Conservation (phyloP, 2,329 filamentous ascomycete genomes). For the Fusarium tupiense region DNA sequence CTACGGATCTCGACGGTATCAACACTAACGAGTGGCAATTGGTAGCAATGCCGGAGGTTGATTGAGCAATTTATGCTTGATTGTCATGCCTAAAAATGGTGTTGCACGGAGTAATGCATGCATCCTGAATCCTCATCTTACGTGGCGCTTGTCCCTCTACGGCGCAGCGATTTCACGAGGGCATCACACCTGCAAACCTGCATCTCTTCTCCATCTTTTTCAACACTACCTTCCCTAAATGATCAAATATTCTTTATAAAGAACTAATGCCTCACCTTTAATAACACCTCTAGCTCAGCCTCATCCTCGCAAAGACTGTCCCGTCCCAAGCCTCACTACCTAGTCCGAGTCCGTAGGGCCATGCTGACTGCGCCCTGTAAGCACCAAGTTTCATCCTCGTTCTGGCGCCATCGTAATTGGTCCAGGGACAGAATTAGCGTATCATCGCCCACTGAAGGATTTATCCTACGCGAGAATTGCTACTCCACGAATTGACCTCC, state of each 20-base stretch:
- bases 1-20: background rate
- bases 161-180: background rate
- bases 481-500: background rate
- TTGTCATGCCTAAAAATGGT: background rate
- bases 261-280: background rate
- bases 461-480: background rate
- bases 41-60: background rate
- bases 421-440: background rate
- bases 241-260: accelerated
- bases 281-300: accelerated
- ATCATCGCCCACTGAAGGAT: slow-evolving; percentile 2
- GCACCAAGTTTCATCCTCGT: slow-evolving; percentile 3
- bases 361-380: slow-evolving; percentile 16
- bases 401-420: background rate
- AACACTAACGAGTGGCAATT: background rate
- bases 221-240: background rate
- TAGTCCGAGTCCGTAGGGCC: slow-evolving; percentile 21
- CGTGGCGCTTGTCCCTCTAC: background rate
- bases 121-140: background rate
- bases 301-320: background rate
- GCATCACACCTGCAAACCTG: background rate
- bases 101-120: background rate
- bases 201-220: background rate
- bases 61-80: background rate
- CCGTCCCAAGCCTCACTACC: background rate